Conservation (phyloP, 2,329 filamentous ascomycete species). For the Phoma sp. region DNA sequence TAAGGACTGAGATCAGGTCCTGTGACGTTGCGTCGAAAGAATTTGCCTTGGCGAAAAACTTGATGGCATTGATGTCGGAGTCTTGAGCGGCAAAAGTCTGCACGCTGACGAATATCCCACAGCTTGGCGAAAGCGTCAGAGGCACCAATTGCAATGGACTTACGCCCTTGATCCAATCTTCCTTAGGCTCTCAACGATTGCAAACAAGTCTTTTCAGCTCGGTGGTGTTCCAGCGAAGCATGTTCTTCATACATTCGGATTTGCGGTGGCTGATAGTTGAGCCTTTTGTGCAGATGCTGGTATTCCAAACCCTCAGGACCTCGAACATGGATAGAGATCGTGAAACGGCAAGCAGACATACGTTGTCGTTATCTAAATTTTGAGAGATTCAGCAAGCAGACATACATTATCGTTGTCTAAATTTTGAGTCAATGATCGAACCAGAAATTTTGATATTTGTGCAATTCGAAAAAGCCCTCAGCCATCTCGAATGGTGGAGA, state of each 20-base stretch:
- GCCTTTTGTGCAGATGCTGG: conserved; percentile 47
- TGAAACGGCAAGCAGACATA: conserved; percentile 43
- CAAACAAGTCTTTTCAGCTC: conserved; percentile 39
- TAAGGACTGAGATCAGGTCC: conserved; percentile 98
- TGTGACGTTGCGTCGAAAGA: conserved; percentile 77
- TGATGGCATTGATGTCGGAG: conserved; percentile 98
- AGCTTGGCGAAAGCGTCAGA: conserved; percentile 98
- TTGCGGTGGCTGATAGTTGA: conserved; percentile 47
- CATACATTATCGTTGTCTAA: conserved; percentile 44
- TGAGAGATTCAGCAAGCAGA: too few relatives aligned
- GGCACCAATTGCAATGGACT: conserved; percentile 66
- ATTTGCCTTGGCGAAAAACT: conserved; percentile 99
- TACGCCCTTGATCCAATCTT: too few relatives aligned
- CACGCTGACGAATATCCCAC: conserved; percentile 97
- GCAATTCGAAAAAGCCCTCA: conserved; percentile 39
- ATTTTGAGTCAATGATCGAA: conserved; percentile 33
- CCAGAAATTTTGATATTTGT: conserved; percentile 43
- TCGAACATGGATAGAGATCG: conserved; percentile 45
- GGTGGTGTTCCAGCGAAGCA: conserved; percentile 41
- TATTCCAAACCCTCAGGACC: conserved; percentile 42
- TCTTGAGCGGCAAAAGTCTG: conserved; percentile 99
- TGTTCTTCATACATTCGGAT: conserved; percentile 47
- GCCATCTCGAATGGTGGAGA: conserved; percentile 44
- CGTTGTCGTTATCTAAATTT: background rate
- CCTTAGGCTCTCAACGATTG: too few relatives aligned